Base-by-base conservation (phyloP, 2,329 filamentous ascomycete genomes). In the Penicillium sp. region DNA sequence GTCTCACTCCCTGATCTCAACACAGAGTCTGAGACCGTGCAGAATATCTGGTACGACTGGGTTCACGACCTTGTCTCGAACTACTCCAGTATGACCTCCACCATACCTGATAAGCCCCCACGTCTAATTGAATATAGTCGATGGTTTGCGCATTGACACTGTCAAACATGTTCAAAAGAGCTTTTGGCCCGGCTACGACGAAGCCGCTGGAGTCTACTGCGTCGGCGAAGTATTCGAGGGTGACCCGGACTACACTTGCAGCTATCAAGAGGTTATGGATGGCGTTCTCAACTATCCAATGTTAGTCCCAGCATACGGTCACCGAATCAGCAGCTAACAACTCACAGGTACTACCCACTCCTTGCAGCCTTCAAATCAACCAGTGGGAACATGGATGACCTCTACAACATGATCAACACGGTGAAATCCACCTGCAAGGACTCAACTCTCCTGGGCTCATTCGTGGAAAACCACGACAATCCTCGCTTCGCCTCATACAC, bases 391-490 rank as follows among this genome's bases (percentile, higher is more conserved):
- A 68, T 69, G 7, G 56, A 55, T 38, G 57, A 64, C 9, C 57
- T 72, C 5, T 63, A 62, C 35, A 55, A 62, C 37, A 67, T 64
- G 59, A 64, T 70, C 40, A 60, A 58, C 47, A 60, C 58, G 2
- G 63, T 69, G 13, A 59, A 63, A 16, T 58, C 55, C 0, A 49
- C 52, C 14, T 76, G 71, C 45, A 36, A 49, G 0, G 74, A 81
- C 59, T 67, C 74, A 0, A 69, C 72, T 1, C 66, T 75, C 5
- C 66, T 81, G 6, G 79, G 74, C 6, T 74, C 69, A 1, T 84
- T 84, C 51, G 61, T 78, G 10, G 80, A 84, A 57, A 84, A 82
- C 60, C 80, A 84, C 59, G 81, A 84, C 59, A 76, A 78, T 48
- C 65, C 77, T 4, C 77, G 80, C 13, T 82, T 80, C 59, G 63